These are phyloP conservation scores for Ganoderma sp. DNA, from an alignment of 1,284 basidiomycete species.

Conservation along the genomic window DNA sequence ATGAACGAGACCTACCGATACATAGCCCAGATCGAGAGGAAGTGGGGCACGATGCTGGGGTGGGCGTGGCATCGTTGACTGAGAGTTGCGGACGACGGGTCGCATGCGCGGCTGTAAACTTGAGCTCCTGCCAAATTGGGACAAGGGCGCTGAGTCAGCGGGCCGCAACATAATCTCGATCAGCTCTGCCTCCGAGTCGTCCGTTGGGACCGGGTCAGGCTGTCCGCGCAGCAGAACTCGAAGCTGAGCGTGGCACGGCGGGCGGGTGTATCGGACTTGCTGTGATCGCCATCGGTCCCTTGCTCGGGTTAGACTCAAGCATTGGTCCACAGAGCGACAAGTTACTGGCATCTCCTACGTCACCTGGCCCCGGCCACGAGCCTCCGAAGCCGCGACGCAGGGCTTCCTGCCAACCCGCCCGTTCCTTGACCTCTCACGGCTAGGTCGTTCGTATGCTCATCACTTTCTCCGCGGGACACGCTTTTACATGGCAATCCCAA, in stretches of 20 bases:
- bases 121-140: constrained; percentile 4
- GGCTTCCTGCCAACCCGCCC: constrained; percentile 3
- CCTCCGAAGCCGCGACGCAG: neutral
- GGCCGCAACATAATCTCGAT: neutral
- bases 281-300: neutral
- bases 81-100: neutral
- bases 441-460: constrained; percentile 3
- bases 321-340: neutral
- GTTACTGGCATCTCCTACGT: neutral
- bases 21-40: neutral
- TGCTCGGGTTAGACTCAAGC: neutral
- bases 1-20: neutral
- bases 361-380: neutral
- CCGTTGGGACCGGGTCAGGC: too few relatives aligned
- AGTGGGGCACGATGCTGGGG: neutral
- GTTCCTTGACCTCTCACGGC: constrained; percentile 13
- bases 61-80: neutral
- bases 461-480: neutral
- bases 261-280: constrained; percentile 4
- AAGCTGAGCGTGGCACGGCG: neutral
- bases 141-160: neutral
- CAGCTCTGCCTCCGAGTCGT: neutral
- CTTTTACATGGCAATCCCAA: neutral
- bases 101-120: neutral
- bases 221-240: neutral